These are phyloP conservation scores for Cadophora sp. DNA, from an alignment of 2,329 filamentous ascomycete species.

Conservation along the genomic window DNA sequence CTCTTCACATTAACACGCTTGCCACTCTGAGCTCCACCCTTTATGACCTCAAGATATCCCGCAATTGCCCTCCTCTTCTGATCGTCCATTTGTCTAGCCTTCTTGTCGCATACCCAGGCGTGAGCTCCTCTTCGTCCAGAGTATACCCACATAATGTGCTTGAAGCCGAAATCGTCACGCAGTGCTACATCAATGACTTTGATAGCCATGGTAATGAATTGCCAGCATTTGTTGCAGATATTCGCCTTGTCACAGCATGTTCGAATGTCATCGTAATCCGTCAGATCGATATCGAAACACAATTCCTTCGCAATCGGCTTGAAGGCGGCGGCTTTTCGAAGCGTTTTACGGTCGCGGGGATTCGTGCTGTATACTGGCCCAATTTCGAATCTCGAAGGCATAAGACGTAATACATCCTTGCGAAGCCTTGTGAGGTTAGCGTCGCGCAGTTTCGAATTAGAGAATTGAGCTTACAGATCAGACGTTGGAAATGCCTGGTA, in stretches of 20 bases:
- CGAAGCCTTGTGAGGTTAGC: slow-evolving; percentile 65
- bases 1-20: slow-evolving; percentile 86
- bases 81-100: slow-evolving; percentile 84
- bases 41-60: slow-evolving; percentile 89
- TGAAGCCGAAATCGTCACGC: slow-evolving; percentile 94
- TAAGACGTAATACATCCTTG: slow-evolving; percentile 87
- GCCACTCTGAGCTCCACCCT: slow-evolving; percentile 82
- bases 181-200: slow-evolving; percentile 88
- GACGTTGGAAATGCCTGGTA: slow-evolving; percentile 82
- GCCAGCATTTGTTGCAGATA: slow-evolving; percentile 94
- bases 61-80: slow-evolving; percentile 84
- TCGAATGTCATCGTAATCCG: slow-evolving; percentile 95
- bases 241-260: slow-evolving; percentile 94
- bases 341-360: slow-evolving; percentile 87
- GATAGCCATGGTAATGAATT: slow-evolving; percentile 97
- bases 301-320: slow-evolving; percentile 90
- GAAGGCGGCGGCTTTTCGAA: slow-evolving; percentile 82
- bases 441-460: background rate
- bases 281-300: slow-evolving; percentile 99
- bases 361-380: slow-evolving; percentile 96
- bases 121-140: slow-evolving; percentile 95
- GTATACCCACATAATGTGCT: slow-evolving; percentile 98
- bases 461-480: slow-evolving; percentile 57
- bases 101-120: slow-evolving; percentile 96
- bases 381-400: slow-evolving; percentile 96